These are phyloP conservation scores for Chalaropsis ovoidea DNA, from an alignment of 2,329 filamentous ascomycete species.

Conservation along the genomic window DNA sequence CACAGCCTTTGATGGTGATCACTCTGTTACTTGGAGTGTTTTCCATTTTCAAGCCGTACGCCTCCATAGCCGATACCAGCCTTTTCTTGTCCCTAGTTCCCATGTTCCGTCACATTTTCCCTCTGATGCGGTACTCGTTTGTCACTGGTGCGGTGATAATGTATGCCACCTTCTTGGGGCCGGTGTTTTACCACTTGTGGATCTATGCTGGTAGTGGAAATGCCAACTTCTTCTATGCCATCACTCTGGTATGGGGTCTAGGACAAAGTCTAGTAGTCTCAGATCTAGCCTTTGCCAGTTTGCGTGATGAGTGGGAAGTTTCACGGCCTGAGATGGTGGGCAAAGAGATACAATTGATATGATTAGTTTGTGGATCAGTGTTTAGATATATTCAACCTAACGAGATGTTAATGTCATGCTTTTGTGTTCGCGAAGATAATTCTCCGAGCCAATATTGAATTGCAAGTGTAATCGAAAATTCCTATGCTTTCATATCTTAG, in stretches of 20 bases:
- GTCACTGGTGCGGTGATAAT: constrained; percentile 71
- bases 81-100: constrained; percentile 75
- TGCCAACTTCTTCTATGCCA: constrained; percentile 98
- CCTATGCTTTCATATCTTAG: background rate
- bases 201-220: constrained; percentile 97
- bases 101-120: constrained; percentile 83
- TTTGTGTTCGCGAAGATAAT: background rate
- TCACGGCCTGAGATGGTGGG: constrained; percentile 83
- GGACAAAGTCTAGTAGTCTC: constrained; percentile 78
- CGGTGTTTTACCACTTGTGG: constrained; percentile 95
- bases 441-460: background rate
- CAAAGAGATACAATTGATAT: constrained; percentile 79
- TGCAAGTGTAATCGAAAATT: background rate
- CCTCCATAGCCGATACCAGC: constrained; percentile 80
- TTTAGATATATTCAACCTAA: background rate
- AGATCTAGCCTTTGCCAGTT: constrained; percentile 75
- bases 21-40: constrained; percentile 81
- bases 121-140: constrained; percentile 88
- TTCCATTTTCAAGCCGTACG: constrained; percentile 94
- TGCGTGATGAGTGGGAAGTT: constrained; percentile 88
- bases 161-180: constrained; percentile 80
- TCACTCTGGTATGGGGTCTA: constrained; percentile 95
- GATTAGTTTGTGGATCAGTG: constrained; percentile 27
- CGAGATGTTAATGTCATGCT: background rate
- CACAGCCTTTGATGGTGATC: constrained; percentile 77